A percentile compares a stretch with the other conserved stretches of the same genome.
Evolutionary conservation across 2,329 filamentous ascomycete species (phyloP).

Genomic region (Pseudovirgaria hyperparasitica): DNA sequence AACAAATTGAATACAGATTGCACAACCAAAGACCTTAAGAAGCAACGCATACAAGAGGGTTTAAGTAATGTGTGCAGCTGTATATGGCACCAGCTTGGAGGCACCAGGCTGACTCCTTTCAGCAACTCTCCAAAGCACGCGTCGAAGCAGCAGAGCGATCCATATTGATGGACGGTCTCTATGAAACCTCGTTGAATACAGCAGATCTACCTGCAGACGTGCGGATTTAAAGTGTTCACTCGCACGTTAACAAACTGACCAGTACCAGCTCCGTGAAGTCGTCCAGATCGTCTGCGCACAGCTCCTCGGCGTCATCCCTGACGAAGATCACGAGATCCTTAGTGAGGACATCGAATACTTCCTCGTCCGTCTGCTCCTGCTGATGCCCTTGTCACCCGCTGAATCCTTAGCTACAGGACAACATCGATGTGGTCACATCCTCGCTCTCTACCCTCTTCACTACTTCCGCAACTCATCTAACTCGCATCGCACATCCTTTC

Average conservation of each 20-base stretch:
- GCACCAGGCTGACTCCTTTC: neutral
- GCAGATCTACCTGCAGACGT: constrained; percentile 28
- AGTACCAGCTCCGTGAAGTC: constrained; percentile 24
- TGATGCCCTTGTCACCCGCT: neutral
- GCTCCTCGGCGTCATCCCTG: constrained; percentile 22
- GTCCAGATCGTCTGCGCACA: constrained; percentile 29
- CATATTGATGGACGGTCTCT: constrained; percentile 22
- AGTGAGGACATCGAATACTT: constrained; percentile 27
- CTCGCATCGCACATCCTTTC: constrained; percentile 17
- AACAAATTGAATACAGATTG: constrained; percentile 31
- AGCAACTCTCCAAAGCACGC: constrained; percentile 26
- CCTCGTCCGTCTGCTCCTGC: constrained; percentile 11
- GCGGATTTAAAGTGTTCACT: neutral
- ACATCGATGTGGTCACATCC: constrained; percentile 21
- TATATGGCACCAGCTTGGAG: neutral
- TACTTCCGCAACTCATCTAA: constrained; percentile 17
- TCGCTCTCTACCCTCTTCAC: constrained; percentile 21
- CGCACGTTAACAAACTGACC: constrained; percentile 1
- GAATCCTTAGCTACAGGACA: constrained; percentile 10
- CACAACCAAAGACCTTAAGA: constrained; percentile 29
- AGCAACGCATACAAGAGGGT: constrained; percentile 28
- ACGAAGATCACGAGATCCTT: constrained; percentile 26
- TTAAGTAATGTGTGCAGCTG: constrained; percentile 19
- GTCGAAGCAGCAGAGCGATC: constrained; percentile 18
- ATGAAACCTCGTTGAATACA: constrained; percentile 19